Base-by-base conservation (phyloP, 164 flowering plant species). In the Aristolochia contorta region DNA sequence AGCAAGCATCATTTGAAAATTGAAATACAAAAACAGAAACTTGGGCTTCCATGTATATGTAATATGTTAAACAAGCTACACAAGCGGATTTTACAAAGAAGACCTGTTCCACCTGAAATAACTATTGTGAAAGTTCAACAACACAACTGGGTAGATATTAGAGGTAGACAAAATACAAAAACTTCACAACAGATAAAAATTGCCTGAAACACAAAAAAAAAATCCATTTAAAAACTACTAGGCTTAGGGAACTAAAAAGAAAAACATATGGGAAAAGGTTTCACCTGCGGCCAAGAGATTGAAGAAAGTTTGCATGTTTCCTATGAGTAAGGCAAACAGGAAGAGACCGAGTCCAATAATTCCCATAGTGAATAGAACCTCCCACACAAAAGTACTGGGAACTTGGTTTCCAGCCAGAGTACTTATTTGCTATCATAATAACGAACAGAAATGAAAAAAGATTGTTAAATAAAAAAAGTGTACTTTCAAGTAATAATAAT, bases 221-320 rank as follows among this genome's bases (percentile, higher is more conserved):
- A 21, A 1, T 53, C 1, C 19, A 56, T 13, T 57, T 22, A 58
- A 37, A 24, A 37, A 24, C 55, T 27, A 20, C 16, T 16, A 37
- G 3, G 33, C 46, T 32, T 22, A 37, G n/a, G 15, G 64, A 67
- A 24, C 1, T 15, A 7, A 32, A 15, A 18, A 1, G 16, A 56
- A 1, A 56, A 50, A 33, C 15, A 27, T 2, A 27, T 2, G 2
- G 30, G 30, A 27, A 23, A 54, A 24, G 20, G 19, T 24, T 46
- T 47, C 80, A 91, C 97, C 96, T 88, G 57, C 79, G 77, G 13
- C 89, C 95, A 65, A 91, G 89, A 74, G 89, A 74, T 67, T 82
- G 96, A 49, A 91, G 87, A 71, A 89, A 89, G 71, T 85, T 91
- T 91, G 98, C 96, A 91, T 91, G 70, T 91, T 91, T 54, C 96